Evolutionary conservation across 495 filamentous ascomycete genomes (phyloP).

Genomic region (Elasticomyces elasticus): DNA sequence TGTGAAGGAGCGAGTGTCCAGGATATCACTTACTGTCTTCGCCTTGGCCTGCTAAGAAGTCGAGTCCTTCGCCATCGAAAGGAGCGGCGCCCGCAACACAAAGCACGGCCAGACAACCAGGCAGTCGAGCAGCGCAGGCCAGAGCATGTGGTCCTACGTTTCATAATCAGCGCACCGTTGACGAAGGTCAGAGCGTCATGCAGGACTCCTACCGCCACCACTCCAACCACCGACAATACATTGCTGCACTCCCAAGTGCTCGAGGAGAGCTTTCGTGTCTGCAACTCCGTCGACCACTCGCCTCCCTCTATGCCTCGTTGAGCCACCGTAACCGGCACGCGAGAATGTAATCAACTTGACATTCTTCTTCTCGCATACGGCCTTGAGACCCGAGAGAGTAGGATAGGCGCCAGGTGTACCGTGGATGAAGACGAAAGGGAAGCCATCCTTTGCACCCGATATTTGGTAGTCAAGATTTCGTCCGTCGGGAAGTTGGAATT

Average conservation of each 20-base stretch:
- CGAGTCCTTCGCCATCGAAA: conserved; percentile 17
- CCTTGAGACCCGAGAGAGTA: neutral
- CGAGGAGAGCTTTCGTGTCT: conserved; percentile 12
- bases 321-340: conserved; percentile 18
- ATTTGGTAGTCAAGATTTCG: conserved; percentile 13
- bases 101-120: conserved; percentile 9
- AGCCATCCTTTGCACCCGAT: conserved; percentile 13
- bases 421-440: conserved; percentile 13
- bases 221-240: conserved; percentile 18
- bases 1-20: neutral
- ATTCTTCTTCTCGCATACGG: conserved; percentile 10
- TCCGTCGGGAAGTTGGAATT: no score
- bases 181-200: no score
- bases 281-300: conserved; percentile 6
- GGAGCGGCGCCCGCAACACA: conserved; percentile 15
- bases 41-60: conserved; percentile 19
- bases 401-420: conserved; percentile 15
- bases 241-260: conserved; percentile 13
- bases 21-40: conserved; percentile 17
- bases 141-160: conserved; percentile 14
- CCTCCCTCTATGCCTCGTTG: conserved; percentile 7
- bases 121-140: conserved; percentile 16
- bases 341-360: conserved; percentile 14
- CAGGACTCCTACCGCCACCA: conserved; percentile 21
- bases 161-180: no score